Base-by-base conservation (phyloP, 345 rosid genomes). In the Trapa incisa region DNA sequence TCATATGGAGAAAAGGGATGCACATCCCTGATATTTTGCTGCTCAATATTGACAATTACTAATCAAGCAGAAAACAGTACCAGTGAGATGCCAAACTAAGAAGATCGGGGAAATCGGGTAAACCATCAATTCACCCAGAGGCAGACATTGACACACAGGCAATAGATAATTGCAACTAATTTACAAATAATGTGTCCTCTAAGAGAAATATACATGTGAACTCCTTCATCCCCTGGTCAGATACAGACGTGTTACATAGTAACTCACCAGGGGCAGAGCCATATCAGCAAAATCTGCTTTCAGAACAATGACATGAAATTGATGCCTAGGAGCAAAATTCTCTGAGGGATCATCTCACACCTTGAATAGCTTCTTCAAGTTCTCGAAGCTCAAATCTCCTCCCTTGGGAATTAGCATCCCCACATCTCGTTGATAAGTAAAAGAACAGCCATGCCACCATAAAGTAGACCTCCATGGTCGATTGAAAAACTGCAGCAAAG, bases 401-500 rank as follows among this genome's bases (percentile, higher is more conserved):
- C 60, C 89, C 93, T 52, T 82, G 85, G n/a, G 76, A 42, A 64
- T 75, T 76, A 52, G 94, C 96, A 70, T 89, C 94, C 79, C 79
- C 83, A 78, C 83, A 84, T 74, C 89, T 85, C 53, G 82, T 86
- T 35, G 84, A 85, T 48, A 92, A 79, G 83, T 89, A 89, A 70
- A 85, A 92, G 71, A 86, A 77, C 77, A 89, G 78, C 98, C 98
- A 92, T 38, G 86, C 97, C 64, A 86, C 83, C 96, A 83, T 90
- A 76, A 93, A 90, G 66, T 84, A 93, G 71, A 93, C 91, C 77
- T 93, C 98, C 75, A 87, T 61, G 41, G 72, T 75, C 29, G 97
- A 85, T 73, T 93, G 98, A 16, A 88, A 43, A 70, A 85, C 65
- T 0, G 82, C 72, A 54, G 91, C 93, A 67, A 80, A 77, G 67